Base-by-base conservation (phyloP, 1,284 basidiomycete species). In the Sporisorium sorghi region DNA sequence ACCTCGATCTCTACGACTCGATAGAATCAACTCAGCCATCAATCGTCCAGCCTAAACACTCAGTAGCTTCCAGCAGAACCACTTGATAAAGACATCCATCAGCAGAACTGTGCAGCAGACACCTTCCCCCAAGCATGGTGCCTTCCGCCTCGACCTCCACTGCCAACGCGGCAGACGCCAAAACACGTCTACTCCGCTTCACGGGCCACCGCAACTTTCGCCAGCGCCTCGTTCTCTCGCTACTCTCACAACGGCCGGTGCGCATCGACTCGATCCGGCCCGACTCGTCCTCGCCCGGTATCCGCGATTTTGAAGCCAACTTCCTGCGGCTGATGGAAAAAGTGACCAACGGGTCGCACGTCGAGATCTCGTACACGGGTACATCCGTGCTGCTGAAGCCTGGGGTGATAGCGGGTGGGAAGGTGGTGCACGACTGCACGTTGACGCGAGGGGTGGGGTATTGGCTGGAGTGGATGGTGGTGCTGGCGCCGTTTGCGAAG, bases 231-330 rank as follows among this genome's bases (percentile, higher is more conserved):
- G 90, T 95, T 0, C 88, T 99, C 7, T 92, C 93, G 1, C 88
- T 97, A 15, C 88, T 99, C 39, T 93, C 93, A 42, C 93, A 94
- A 55, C 92, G 92, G 74, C 88, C 92, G 19, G 89, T 97, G 11
- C 89, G 90, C 63, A 92, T 99, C 57, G 92, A 96, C 82, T 90
- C 89, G 79, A 97, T 99, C 73, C 90, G 97, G 15, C 88, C 93
- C 0, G 91, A 95, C 54, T 93, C 97, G 86, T 92, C 94, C 78
- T 91, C 97, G 83, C 96, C 97, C 37, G 97, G 97, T 85, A 86
- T 99, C 28, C 87, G 91, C 88, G 95, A 98, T 83, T 97, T 92
- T 85, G 97, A 99, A 87, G 90, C 97, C 57, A 96, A 92, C 80
- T 88, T 98, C 32, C 85, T 99, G 44, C 87, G 97, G 23, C 86